These are phyloP conservation scores for Myrmaecium sp. DNA, from an alignment of 2,329 filamentous ascomycete genomes.

Conservation along the genomic window DNA sequence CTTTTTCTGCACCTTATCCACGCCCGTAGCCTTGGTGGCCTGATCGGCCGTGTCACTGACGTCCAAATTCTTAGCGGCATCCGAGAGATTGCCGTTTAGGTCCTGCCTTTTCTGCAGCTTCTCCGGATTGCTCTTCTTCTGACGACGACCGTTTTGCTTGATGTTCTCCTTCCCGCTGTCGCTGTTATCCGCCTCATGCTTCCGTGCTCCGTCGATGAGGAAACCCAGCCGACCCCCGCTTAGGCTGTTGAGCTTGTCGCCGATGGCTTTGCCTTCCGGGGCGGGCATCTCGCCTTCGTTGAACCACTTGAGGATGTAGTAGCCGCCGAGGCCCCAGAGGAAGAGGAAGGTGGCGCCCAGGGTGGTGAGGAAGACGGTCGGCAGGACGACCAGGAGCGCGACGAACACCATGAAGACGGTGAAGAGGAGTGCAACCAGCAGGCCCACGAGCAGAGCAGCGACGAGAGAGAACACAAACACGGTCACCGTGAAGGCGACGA, in stretches of 20 bases:
- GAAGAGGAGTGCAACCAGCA: slow-evolving; percentile 39
- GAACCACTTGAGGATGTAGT: slow-evolving; percentile 29
- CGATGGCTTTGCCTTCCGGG: slow-evolving; percentile 18
- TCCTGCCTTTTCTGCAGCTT: slow-evolving; percentile 4
- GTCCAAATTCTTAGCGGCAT: slow-evolving; percentile 4
- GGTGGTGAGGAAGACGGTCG: slow-evolving; percentile 49
- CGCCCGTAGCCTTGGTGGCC: slow-evolving; percentile 5
- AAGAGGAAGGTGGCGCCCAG: slow-evolving; percentile 47
- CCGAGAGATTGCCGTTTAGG: neutral
- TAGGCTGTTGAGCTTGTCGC: slow-evolving; percentile 24
- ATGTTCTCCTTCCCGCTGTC: neutral
- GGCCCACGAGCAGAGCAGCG: slow-evolving; percentile 37
- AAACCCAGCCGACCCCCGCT: slow-evolving; percentile 21
- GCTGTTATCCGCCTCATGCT: slow-evolving; percentile 2
- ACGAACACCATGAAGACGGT: slow-evolving; percentile 50
- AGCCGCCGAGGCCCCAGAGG: slow-evolving; percentile 48
- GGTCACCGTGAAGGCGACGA: slow-evolving; percentile 47
- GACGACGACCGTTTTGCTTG: too few species aligned
- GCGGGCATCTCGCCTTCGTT: slow-evolving; percentile 12
- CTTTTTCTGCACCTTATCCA: slow-evolving; percentile 4
- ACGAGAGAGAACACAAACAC: slow-evolving; percentile 46
- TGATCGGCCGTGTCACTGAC: slow-evolving; percentile 8
- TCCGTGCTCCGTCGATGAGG: slow-evolving; percentile 13
- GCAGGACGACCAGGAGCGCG: slow-evolving; percentile 50
- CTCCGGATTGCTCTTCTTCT: too few species aligned